Percentiles rank a stretch among this genome's conserved stretches.
Conservation (phyloP, 768 basidiomycete species). For the Paxillus involutus region DNA sequence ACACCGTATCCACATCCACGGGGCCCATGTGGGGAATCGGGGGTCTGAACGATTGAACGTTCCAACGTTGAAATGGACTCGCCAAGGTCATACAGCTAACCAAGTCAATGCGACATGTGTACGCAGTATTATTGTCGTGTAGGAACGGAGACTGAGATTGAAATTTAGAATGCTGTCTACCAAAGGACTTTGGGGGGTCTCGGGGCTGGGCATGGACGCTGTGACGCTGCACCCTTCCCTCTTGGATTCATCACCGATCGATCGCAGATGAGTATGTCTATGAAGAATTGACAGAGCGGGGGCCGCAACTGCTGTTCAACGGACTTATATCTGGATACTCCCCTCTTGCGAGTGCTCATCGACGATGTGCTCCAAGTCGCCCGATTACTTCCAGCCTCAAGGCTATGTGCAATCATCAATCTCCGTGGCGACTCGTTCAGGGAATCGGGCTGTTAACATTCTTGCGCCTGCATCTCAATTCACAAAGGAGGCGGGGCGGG, state of each 20-base stretch:
- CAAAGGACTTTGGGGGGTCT: background rate
- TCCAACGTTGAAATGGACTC: no score
- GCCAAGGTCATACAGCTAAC: no score
- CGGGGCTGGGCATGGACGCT: background rate
- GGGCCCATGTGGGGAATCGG: no score
- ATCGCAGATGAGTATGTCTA: background rate
- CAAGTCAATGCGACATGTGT: no score
- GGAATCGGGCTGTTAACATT: background rate
- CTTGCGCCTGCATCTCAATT: no score
- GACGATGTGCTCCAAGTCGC: no score
- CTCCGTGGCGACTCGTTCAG: background rate
- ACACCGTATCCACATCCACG: background rate
- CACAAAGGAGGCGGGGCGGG: no score
- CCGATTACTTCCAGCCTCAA: background rate
- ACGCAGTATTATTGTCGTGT: no score
- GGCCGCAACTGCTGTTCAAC: background rate
- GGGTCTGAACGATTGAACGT: no score
- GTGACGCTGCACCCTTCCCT: background rate
- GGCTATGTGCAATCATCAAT: background rate
- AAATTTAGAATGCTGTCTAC: background rate
- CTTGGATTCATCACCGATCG: background rate
- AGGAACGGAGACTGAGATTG: no score
- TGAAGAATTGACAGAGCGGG: background rate
- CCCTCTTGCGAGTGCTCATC: no score
- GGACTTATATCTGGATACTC: background rate